Evolutionary conservation across 768 basidiomycete species (phyloP).

Genomic region (Phlebiopsis gigantea): DNA sequence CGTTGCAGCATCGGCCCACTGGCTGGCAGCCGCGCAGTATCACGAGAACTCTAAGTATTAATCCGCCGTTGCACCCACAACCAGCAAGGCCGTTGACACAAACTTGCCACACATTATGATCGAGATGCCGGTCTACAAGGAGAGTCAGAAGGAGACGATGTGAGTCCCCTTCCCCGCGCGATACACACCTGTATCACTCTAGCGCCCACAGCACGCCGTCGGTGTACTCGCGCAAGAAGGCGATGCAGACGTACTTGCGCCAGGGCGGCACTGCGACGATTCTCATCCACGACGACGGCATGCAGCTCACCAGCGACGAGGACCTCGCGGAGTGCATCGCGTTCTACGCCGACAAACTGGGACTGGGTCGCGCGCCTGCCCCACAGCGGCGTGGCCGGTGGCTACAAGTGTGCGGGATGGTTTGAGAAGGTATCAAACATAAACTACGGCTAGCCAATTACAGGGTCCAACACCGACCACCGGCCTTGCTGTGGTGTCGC

Average conservation of each 20-base stretch:
- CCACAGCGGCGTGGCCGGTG: constrained; percentile 55
- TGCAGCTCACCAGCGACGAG: constrained; percentile 57
- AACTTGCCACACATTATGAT: constrained; percentile 71
- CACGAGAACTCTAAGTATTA: constrained; percentile 83
- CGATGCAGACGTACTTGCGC: constrained; percentile 84
- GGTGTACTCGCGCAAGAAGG: constrained; percentile 73
- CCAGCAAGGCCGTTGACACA: constrained; percentile 58
- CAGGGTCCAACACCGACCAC: too few relatives aligned
- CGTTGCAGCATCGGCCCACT: constrained; percentile 71
- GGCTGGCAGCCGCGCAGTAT: constrained; percentile 81
- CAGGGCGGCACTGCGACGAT: constrained; percentile 82
- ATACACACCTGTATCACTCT: background rate
- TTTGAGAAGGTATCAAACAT: constrained; percentile 95
- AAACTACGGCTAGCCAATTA: constrained; percentile 76
- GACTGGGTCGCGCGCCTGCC: constrained; percentile 80
- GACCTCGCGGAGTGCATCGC: constrained; percentile 62
- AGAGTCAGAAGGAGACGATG: constrained; percentile 79
- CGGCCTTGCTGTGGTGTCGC: too few relatives aligned
- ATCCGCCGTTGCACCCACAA: constrained; percentile 58
- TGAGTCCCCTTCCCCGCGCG: constrained; percentile 29
- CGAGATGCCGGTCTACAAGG: constrained; percentile 88
- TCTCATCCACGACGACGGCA: constrained; percentile 79
- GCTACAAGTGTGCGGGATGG: constrained; percentile 76
- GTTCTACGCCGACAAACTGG: constrained; percentile 75
- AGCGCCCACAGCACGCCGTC: constrained; percentile 52